A percentile compares a stretch with the other conserved stretches of the same genome.
Conservation (phyloP, 257 asterid genomes). For the Nemophila menziesii region DNA sequence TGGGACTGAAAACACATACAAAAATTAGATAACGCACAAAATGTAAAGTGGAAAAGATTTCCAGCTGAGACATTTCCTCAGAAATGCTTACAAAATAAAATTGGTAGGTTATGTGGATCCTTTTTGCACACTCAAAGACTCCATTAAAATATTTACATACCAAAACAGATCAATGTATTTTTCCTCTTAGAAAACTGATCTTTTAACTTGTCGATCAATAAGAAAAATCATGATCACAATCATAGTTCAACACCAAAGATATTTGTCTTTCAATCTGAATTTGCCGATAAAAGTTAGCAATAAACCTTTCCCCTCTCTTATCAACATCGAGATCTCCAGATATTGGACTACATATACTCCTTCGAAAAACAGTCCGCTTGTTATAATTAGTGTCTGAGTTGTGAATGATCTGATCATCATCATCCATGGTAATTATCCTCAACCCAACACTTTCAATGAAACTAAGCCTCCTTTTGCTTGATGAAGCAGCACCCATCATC, state of each 20-base stretch:
- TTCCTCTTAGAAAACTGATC: no score
- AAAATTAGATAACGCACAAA: no score
- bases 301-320: constrained; percentile 71
- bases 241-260: constrained; percentile 57
- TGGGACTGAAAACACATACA: no score
- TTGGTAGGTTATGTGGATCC: no score
- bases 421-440: constrained; percentile 23
- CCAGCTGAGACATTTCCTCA: no score
- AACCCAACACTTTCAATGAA: constrained; percentile 51
- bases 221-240: constrained; percentile 41
- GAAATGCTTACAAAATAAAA: no score
- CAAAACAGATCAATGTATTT: no score
- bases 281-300: constrained; percentile 60
- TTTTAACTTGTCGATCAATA: constrained; percentile 14
- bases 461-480: constrained; percentile 42
- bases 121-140: no score
- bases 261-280: constrained; percentile 66
- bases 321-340: constrained; percentile 79
- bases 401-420: not conserved
- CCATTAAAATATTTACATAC: no score
- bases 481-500: constrained; percentile 33
- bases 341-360: constrained; percentile 56
- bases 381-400: no score
- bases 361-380: no score
- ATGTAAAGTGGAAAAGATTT: no score